Evolutionary conservation across 192 early-diverging fungal species (phyloP), one percentile per base, ranked within the genome.

Genomic region (Podila verticillata): DNA sequence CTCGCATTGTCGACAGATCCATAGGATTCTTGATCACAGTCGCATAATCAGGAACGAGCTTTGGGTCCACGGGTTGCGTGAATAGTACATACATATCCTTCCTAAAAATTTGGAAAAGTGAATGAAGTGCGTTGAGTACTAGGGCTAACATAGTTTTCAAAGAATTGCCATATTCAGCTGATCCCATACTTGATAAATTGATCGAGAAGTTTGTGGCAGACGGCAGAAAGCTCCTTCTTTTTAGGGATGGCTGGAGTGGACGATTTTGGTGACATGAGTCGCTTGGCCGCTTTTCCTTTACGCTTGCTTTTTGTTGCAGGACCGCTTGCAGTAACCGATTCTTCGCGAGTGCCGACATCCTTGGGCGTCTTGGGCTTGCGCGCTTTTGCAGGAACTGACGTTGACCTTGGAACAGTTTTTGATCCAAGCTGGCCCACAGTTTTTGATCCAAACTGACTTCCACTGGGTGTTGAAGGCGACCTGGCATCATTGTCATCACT

Each of bases 1-100:
- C 72, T 64, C 88, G 84, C 92, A 98, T 96, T 6, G 96, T 96
- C 12, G 92, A 92, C 67, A 98, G 88, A 67, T 98, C 96, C 96
- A 98, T 98, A 10, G 96, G 96, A 13, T 86, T 69, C 51, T 89
- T 91, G 61, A 98, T 92, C 3, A 96, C 88, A 7, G 75, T 84
- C 7, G 92, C 79, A 81, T 98, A 98, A 66, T 98, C 96, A 0
- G 91, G 74, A 10, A 97, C 92, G 1, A 88, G 65, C 1, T 59
- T 70, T 15, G 92, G 91, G 71, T 97, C 92, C 4, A 98, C 96
- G 0, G 96, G 96, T 49, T 92, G 89, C 7, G 92, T 73, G 66
- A 98, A 98, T 66, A 54, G 10, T 54, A 54, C 51, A 54, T 24
- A 54, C 22, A 54, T 9, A 54, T 54, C 51, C 51, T 54, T 54